Percentiles rank a stretch among this genome's conserved stretches.
These are phyloP conservation scores for Microdochium nivale DNA, from an alignment of 2,329 filamentous ascomycete species.

Conservation along the genomic window DNA sequence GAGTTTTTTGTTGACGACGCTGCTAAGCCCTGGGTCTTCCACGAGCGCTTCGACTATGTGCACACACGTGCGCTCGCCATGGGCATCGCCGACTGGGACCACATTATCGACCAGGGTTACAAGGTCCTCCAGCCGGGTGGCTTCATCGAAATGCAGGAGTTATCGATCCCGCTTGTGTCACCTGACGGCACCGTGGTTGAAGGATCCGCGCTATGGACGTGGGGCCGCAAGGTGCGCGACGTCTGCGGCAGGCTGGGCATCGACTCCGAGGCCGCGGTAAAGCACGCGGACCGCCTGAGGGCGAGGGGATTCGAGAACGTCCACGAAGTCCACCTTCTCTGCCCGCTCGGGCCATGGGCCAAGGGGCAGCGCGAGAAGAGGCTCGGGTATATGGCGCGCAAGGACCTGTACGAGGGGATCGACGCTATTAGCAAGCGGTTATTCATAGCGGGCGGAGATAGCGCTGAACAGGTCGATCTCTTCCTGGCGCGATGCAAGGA, in stretches of 20 bases:
- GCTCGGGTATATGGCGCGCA: conserved; percentile 11
- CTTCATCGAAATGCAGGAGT: conserved; percentile 14
- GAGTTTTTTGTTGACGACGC: conserved; percentile 38
- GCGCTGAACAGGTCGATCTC: conserved; percentile 6
- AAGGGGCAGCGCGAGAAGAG: conserved; percentile 12
- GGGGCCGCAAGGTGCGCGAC: conserved; percentile 6
- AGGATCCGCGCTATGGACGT: conserved; percentile 7
- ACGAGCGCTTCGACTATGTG: conserved; percentile 18
- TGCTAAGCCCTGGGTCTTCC: conserved; percentile 25
- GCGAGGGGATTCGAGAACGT: conserved; percentile 11
- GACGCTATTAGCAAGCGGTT: conserved; percentile 13
- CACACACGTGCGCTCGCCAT: conserved; percentile 10
- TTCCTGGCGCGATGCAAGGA: conserved; percentile 7
- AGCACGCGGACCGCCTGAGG: conserved; percentile 9
- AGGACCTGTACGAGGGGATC: conserved; percentile 12
- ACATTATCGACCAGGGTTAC: conserved; percentile 9
- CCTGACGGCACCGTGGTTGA: conserved; percentile 6
- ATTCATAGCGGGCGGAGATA: conserved; percentile 18
- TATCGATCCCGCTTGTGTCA: conserved; percentile 8
- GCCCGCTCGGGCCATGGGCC: conserved; percentile 11
- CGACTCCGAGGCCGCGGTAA: conserved; percentile 5
- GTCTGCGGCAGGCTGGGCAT: conserved; percentile 9
- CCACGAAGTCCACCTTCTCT: conserved; percentile 7
- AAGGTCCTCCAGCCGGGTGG: conserved; percentile 13
- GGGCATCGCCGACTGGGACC: conserved; percentile 12